Base-by-base conservation (phyloP, 1,284 basidiomycete genomes). In the Ceratobasidium sp. region DNA sequence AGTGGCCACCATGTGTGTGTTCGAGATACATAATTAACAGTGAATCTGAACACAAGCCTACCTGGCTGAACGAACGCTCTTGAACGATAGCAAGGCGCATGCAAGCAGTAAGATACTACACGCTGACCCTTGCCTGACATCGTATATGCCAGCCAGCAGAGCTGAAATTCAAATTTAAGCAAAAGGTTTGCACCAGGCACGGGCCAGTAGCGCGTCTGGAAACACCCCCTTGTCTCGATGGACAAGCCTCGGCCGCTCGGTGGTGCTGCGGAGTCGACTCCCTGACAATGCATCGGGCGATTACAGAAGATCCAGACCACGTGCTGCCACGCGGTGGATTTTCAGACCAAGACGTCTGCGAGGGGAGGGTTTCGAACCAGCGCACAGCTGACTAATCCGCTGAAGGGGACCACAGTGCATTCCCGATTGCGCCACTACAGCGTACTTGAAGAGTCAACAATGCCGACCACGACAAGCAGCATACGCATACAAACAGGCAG, bases 321-420 rank as follows among this genome's bases (percentile, higher is more conserved):
- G 61, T 53, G 73, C 53, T 76, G 73, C 73, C 73, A 53, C 63
- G 73, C 73, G 73, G 63, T 66, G 73, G 73, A 76, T 53, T 67
- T 76, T 76, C 73, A 76, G 61, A 76, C 73, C 73, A 76, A 76
- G 73, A 76, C 73, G 73, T 76, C 73, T 76, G 73, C 73, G 73
- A 76, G 73, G 73, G 73, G 73, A 76, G 73, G 73, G 73, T 76
- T 76, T 76, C 73, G 73, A 76, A 76, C 73, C 73, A 76, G 73
- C 73, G 73, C 73, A 76, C 73, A 76, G 61, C 73, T 76, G 73
- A 76, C 61, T 76, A 67, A 76, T 76, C 73, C 73, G 73, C 58
- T 76, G 63, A 76, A 76, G 39, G 44, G 51, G 49, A 76, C 73
- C 73, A 56, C 73, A 66, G 73, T 76, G 73, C 73, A 76, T 76